Conservation (phyloP, 2,329 filamentous ascomycete species). For the Thelonectria olida region DNA sequence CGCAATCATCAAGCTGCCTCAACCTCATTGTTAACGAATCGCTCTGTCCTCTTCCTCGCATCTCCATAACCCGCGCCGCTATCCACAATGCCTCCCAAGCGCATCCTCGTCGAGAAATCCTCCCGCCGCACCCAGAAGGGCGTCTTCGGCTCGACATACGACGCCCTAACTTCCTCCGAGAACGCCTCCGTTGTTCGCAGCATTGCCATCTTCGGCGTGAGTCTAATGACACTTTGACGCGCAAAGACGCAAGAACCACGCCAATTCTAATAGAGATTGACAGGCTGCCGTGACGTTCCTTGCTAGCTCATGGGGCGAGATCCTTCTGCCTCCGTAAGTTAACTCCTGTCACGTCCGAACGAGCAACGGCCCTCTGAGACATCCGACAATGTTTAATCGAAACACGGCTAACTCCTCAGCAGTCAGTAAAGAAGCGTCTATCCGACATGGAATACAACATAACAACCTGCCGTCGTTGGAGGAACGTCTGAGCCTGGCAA, state of each 20-base stretch:
- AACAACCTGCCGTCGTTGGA: background rate
- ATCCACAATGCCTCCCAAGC: slow-evolving; percentile 70
- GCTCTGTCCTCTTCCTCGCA: background rate
- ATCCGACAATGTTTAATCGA: background rate
- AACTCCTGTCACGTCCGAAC: background rate
- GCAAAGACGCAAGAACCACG: background rate
- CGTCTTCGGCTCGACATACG: slow-evolving; percentile 67
- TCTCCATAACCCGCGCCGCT: background rate
- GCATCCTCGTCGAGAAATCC: slow-evolving; percentile 61
- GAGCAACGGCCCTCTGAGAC: background rate
- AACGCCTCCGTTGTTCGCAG: slow-evolving; percentile 76
- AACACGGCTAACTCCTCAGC: slow-evolving; percentile 18
- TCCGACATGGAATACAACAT: slow-evolving; percentile 10
- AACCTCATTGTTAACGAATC: slow-evolving; percentile 8
- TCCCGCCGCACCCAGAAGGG: slow-evolving; percentile 56
- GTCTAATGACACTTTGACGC: slow-evolving; percentile 40
- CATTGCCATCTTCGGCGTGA: slow-evolving; percentile 73
- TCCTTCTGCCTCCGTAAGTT: slow-evolving; percentile 71
- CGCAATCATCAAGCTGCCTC: slow-evolving; percentile 14
- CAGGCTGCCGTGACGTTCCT: slow-evolving; percentile 74
- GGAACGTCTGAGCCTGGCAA: background rate
- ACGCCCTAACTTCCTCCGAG: slow-evolving; percentile 70
- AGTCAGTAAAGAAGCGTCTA: slow-evolving; percentile 36
- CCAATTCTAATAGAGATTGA: slow-evolving; percentile 13
- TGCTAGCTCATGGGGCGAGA: slow-evolving; percentile 73